phyloP scores from a whole-genome alignment of 768 basidiomycete genomes.

The Phanerodontia chrysosporium region DNA sequence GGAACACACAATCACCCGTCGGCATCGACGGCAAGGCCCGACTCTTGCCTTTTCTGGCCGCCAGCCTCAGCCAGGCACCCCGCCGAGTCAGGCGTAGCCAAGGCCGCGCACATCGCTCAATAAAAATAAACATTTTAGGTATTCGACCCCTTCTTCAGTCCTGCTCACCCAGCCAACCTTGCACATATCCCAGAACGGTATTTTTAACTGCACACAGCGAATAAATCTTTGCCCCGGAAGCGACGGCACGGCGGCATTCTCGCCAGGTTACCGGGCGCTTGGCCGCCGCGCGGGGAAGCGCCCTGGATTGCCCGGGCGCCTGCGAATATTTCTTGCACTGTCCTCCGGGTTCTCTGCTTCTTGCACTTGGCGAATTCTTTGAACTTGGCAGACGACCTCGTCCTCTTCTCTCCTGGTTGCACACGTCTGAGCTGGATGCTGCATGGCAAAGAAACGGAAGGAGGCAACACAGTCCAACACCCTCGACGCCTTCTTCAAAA shows the following conservation, averaged over 20 bases:
- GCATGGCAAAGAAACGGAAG: conserved; percentile 27
- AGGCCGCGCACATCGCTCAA: not conserved
- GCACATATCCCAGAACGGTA: not conserved
- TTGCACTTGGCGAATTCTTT: not conserved
- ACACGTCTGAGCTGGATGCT: not conserved
- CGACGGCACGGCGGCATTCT: not conserved
- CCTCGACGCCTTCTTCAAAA: conserved; percentile 23
- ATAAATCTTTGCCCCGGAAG: not conserved
- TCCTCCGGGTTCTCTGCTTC: not conserved
- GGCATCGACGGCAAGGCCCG: conserved; percentile 1
- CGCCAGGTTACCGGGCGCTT: not conserved
- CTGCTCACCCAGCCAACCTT: not conserved
- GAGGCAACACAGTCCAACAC: conserved; percentile 23
- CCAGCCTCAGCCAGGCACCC: not conserved
- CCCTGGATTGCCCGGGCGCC: not conserved
- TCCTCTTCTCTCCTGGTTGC: not conserved
- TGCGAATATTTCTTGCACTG: not conserved
- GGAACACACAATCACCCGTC: not conserved
- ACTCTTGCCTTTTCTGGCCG: not conserved
- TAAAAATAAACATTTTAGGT: not conserved
- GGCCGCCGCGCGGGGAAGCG: not conserved
- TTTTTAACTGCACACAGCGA: not conserved
- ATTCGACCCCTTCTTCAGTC: not conserved
- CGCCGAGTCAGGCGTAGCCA: not conserved
- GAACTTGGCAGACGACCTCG: not conserved